Percentiles rank a stretch among this genome's conserved stretches.
Conservation (phyloP, 768 basidiomycete species). For the Gloeostereum incarnatum region DNA sequence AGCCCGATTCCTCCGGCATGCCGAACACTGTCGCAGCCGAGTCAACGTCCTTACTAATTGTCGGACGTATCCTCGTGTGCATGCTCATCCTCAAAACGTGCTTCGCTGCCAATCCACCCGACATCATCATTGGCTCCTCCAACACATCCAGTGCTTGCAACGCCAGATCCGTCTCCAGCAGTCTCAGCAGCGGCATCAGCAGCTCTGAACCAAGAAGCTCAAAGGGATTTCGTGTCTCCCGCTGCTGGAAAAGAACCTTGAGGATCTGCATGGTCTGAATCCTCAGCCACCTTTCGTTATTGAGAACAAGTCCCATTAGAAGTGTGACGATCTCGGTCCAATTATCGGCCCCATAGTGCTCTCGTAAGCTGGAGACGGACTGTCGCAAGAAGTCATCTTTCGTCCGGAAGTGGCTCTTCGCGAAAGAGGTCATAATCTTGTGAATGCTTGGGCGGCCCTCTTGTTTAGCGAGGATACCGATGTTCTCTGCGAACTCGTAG, state of each 20-base stretch:
- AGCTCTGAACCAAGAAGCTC: conserved; percentile 76
- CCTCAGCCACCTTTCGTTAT: conserved; percentile 73
- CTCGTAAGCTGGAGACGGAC: conserved; percentile 75
- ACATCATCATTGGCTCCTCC: conserved; percentile 80
- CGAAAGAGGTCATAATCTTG: conserved; percentile 85
- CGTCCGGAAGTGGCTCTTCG: conserved; percentile 80
- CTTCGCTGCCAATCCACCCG: conserved; percentile 67
- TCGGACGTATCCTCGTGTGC: conserved; percentile 39
- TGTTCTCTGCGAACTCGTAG: conserved; percentile 62
- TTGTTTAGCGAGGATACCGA: conserved; percentile 60
- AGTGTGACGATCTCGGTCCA: conserved; percentile 80
- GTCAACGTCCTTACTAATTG: conserved; percentile 35
- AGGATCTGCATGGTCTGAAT: conserved; percentile 81
- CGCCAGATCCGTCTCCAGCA: conserved; percentile 83
- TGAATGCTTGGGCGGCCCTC: conserved; percentile 74
- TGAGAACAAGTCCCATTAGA: conserved; percentile 81
- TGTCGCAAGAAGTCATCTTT: conserved; percentile 92
- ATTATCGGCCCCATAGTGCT: conserved; percentile 67
- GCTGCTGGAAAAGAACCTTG: conserved; percentile 81
- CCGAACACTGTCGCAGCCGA: conserved; percentile 71
- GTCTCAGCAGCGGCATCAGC: conserved; percentile 82
- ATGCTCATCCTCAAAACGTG: conserved; percentile 92
- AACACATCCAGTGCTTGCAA: conserved; percentile 86
- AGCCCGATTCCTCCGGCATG: conserved; percentile 73
- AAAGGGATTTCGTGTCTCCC: conserved; percentile 67